Evolutionary conservation across 176 grass and related monocot species (phyloP).

Genomic region (Coix lacrymajobi): DNA sequence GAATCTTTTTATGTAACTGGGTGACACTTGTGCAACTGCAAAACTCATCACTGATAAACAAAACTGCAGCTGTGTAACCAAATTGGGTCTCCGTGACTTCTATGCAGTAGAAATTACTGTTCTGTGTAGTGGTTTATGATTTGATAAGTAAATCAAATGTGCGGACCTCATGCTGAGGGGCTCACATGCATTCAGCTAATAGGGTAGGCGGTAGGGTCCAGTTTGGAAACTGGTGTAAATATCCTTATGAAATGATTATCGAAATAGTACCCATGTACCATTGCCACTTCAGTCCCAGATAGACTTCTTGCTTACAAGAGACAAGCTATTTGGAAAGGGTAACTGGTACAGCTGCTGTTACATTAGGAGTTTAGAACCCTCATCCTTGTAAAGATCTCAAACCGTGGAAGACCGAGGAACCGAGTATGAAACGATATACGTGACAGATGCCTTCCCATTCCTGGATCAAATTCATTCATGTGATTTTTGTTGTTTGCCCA

Average conservation of each 20-base stretch:
- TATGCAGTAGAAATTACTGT: neutral
- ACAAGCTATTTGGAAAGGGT: neutral
- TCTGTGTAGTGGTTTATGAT: neutral
- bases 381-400: neutral
- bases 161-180: neutral
- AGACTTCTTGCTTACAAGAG: neutral
- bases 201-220: neutral
- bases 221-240: neutral
- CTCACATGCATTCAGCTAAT: neutral
- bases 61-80: neutral
- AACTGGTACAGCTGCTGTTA: neutral
- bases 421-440: neutral
- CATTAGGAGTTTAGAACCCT: too few relatives aligned
- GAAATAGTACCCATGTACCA: neutral
- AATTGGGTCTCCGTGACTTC: neutral
- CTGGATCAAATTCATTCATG: neutral
- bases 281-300: neutral
- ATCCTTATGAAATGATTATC: neutral
- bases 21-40: neutral
- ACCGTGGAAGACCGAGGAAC: neutral
- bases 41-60: neutral
- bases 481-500: neutral
- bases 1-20: neutral
- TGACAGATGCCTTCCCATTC: neutral
- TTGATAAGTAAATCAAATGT: neutral